Evolutionary conservation across 2,329 filamentous ascomycete species (phyloP).

Genomic region (Penicillium vulpinum): DNA sequence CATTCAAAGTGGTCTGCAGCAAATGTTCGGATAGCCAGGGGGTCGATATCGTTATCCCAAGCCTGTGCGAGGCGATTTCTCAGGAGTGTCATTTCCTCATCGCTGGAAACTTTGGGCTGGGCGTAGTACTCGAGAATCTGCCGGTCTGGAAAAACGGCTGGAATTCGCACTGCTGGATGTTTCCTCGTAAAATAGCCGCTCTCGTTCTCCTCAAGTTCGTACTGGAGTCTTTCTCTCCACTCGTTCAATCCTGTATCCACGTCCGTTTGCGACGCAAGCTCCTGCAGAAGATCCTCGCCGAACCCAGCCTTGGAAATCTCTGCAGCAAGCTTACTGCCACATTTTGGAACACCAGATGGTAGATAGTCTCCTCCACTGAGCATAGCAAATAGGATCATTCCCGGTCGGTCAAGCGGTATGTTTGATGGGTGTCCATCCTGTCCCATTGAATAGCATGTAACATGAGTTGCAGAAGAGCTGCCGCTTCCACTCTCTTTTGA

Average conservation of each 20-base stretch:
- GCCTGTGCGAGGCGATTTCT: slow-evolving; percentile 49
- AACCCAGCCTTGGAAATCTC: slow-evolving; percentile 89
- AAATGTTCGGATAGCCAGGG: slow-evolving; percentile 69
- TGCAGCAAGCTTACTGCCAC: slow-evolving; percentile 83
- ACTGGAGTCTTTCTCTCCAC: slow-evolving; percentile 72
- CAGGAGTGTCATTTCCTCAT: slow-evolving; percentile 58
- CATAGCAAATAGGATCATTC: slow-evolving; percentile 90
- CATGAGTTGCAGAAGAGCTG: slow-evolving; percentile 69
- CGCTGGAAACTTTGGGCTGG: slow-evolving; percentile 74
- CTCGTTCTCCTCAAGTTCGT: slow-evolving; percentile 81
- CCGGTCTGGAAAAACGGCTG: slow-evolving; percentile 75
- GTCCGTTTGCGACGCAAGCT: slow-evolving; percentile 56
- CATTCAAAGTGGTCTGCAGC: slow-evolving; percentile 81
- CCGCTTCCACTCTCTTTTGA: slow-evolving; percentile 69
- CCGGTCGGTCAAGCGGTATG: slow-evolving; percentile 67
- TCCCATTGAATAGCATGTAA: slow-evolving; percentile 71
- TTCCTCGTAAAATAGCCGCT: slow-evolving; percentile 75
- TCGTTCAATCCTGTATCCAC: slow-evolving; percentile 47
- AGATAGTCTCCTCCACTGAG: slow-evolving; percentile 96
- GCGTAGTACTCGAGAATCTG: slow-evolving; percentile 85
- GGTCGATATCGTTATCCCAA: slow-evolving; percentile 66
- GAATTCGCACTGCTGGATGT: slow-evolving; percentile 72
- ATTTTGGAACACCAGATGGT: slow-evolving; percentile 81
- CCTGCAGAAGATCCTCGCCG: slow-evolving; percentile 65
- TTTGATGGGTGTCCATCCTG: slow-evolving; percentile 25